These are phyloP conservation scores for Pestalotiopsis sp. DNA, from an alignment of 2,329 filamentous ascomycete species.

Conservation along the genomic window DNA sequence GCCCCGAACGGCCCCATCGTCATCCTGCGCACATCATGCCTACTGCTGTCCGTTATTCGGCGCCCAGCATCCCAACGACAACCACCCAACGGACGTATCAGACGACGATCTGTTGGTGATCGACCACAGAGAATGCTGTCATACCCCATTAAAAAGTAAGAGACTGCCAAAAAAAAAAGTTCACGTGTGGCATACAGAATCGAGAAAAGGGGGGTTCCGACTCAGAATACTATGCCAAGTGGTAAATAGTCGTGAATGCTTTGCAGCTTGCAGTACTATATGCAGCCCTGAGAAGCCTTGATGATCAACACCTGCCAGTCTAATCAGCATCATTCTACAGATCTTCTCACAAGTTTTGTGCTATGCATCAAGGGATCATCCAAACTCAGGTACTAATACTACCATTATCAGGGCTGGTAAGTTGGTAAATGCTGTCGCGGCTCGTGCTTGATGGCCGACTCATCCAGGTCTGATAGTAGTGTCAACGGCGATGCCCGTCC, in stretches of 20 bases:
- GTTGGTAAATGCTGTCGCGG: neutral
- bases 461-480: neutral
- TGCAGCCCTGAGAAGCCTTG: neutral
- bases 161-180: neutral
- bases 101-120: conserved; percentile 7
- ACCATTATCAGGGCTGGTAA: neutral
- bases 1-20: neutral
- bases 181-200: neutral
- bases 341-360: neutral
- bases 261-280: neutral
- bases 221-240: neutral
- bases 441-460: neutral
- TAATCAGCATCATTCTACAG: neutral
- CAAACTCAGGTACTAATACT: neutral
- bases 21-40: neutral
- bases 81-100: neutral
- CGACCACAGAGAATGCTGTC: neutral
- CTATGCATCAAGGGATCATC: neutral
- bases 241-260: neutral
- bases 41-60: neutral
- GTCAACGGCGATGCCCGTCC: neutral
- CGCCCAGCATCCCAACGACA: neutral
- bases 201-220: neutral
- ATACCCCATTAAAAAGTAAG: neutral
- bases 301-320: neutral